phyloP scores from a whole-genome alignment of 768 basidiomycete genomes.

The Calocybe cyanea region DNA sequence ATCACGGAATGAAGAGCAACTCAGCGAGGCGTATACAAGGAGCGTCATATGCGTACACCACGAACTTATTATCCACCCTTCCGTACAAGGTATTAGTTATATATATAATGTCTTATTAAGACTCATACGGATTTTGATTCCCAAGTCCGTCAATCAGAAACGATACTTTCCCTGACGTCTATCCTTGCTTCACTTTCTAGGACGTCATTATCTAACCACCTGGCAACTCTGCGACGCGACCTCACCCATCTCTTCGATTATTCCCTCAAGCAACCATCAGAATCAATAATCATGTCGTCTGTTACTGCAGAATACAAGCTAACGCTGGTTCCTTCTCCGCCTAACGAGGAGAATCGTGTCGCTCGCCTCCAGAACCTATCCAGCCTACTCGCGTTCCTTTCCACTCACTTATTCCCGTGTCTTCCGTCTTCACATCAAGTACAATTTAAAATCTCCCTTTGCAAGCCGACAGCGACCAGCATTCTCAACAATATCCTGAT shows the following conservation, averaged over 20 bases:
- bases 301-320: constrained; percentile 40
- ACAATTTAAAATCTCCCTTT: constrained; percentile 53
- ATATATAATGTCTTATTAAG: background rate
- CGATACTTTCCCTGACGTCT: constrained; percentile 45
- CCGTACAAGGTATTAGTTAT: constrained; percentile 38
- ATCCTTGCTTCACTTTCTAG: constrained; percentile 59
- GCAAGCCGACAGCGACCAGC: constrained; percentile 55
- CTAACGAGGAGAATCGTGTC: constrained; percentile 32
- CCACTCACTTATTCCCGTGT: constrained; percentile 48
- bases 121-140: background rate
- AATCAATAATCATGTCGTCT: constrained; percentile 34
- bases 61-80: constrained; percentile 45
- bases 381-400: constrained; percentile 59
- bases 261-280: constrained; percentile 50
- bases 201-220: constrained; percentile 48
- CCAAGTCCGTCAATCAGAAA: constrained; percentile 56
- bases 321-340: constrained; percentile 43
- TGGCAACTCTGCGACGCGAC: constrained; percentile 64
- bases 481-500: constrained; percentile 65
- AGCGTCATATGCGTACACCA: constrained; percentile 50
- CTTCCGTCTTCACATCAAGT: constrained; percentile 45
- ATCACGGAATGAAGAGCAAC: constrained; percentile 66
- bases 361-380: constrained; percentile 55
- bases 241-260: constrained; percentile 53
- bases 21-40: constrained; percentile 63